These are phyloP conservation scores for Cutaneotrichosporon cutaneum DNA, from an alignment of 1,284 basidiomycete species.

Conservation along the genomic window DNA sequence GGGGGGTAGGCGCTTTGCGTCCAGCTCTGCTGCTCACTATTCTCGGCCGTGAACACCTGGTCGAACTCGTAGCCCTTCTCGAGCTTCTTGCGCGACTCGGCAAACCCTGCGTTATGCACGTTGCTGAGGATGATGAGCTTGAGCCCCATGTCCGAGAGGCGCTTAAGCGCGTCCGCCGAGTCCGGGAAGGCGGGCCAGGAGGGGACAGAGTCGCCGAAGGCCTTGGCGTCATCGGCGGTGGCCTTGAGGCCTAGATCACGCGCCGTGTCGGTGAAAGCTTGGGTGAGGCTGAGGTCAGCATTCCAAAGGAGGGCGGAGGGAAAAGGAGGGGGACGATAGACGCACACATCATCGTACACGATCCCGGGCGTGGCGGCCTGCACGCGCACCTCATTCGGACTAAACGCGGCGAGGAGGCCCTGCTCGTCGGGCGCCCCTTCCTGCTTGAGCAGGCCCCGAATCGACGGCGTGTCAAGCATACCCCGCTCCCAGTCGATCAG, in stretches of 20 bases:
- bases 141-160: constrained; percentile 30
- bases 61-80: constrained; percentile 36
- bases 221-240: constrained; percentile 20
- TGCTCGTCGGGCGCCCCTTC: constrained; percentile 23
- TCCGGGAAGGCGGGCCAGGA: constrained; percentile 44
- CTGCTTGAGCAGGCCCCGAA: constrained; percentile 19
- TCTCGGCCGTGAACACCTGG: constrained; percentile 36
- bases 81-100: constrained; percentile 30
- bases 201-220: constrained; percentile 33
- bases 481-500: constrained; percentile 38
- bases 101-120: constrained; percentile 37
- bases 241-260: constrained; percentile 16
- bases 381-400: constrained; percentile 28
- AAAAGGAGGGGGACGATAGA: too few species aligned
- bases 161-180: constrained; percentile 31
- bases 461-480: constrained; percentile 25
- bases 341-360: constrained; percentile 38
- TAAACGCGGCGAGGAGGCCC: constrained; percentile 28
- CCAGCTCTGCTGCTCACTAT: too few species aligned
- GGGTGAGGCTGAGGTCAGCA: constrained; percentile 19
- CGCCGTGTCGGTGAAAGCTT: constrained; percentile 19
- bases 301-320: too few species aligned
- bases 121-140: constrained; percentile 40
- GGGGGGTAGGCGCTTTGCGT: too few species aligned
- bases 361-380: constrained; percentile 33